A percentile compares a stretch with the other conserved stretches of the same genome.
Conservation (phyloP, 2,329 filamentous ascomycete genomes). For the Chaetomium sp. region DNA sequence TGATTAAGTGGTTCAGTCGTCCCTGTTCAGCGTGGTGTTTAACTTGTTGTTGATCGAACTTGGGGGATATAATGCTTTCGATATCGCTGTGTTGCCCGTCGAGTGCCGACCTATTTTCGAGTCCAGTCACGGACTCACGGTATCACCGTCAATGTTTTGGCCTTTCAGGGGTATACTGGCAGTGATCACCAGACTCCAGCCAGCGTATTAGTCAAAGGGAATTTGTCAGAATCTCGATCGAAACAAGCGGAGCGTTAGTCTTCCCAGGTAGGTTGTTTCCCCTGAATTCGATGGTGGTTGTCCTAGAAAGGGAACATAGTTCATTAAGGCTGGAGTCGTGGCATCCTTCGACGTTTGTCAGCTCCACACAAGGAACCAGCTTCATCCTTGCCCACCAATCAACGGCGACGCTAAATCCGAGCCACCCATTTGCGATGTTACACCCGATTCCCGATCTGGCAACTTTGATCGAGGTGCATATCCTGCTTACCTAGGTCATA, state of each 20-base stretch:
- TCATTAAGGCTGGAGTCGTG: background rate
- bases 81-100: too few relatives aligned
- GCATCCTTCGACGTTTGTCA: background rate
- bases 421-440: background rate
- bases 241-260: too few relatives aligned
- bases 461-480: conserved; percentile 18
- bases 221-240: too few relatives aligned
- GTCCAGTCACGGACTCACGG: too few relatives aligned
- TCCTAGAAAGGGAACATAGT: background rate
- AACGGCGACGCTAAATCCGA: background rate
- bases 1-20: background rate
- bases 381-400: conserved; percentile 1
- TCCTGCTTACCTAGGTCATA: background rate
- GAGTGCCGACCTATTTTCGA: too few relatives aligned
- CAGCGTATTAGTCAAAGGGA: too few relatives aligned
- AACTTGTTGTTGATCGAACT: too few relatives aligned
- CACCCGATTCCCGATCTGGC: background rate
- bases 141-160: too few relatives aligned
- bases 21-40: background rate
- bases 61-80: too few relatives aligned
- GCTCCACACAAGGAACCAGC: background rate
- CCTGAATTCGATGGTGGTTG: background rate
- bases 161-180: too few relatives aligned
- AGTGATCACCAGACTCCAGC: too few relatives aligned
- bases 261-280: background rate